Evolutionary conservation across 1,284 basidiomycete genomes (phyloP).

Genomic region (Cryptococcus wingfieldii): DNA sequence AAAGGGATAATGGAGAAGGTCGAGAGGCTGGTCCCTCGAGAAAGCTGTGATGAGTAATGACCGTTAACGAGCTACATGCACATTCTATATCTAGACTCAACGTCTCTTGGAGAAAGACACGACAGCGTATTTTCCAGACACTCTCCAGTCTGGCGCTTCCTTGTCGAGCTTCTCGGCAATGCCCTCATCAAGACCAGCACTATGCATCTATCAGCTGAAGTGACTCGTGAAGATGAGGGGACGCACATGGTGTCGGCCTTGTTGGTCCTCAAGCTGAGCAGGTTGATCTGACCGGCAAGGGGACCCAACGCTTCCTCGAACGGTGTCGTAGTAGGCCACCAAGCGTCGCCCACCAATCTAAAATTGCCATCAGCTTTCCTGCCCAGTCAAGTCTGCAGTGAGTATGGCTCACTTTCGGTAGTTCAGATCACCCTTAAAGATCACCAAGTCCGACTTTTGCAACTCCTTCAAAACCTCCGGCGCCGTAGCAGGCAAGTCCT

Average conservation of each 20-base stretch:
- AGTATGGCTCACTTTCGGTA: constrained; percentile 67
- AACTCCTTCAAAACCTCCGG: constrained; percentile 61
- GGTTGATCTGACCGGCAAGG: constrained; percentile 69
- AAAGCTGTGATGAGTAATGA: background rate
- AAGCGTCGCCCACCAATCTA: constrained; percentile 82
- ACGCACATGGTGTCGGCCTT: constrained; percentile 83
- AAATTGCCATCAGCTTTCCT: background rate
- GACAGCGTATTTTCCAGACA: constrained; percentile 47
- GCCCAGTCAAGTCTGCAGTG: background rate
- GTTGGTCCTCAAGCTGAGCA: constrained; percentile 84
- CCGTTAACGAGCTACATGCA: background rate
- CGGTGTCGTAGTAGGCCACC: constrained; percentile 78
- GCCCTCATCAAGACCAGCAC: constrained; percentile 41
- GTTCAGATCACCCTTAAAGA: constrained; percentile 96
- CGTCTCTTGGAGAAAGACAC: constrained; percentile 31
- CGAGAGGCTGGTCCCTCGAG: background rate
- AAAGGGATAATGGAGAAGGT: background rate
- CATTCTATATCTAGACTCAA: background rate
- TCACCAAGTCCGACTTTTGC: constrained; percentile 67
- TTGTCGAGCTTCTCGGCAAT: constrained; percentile 35
- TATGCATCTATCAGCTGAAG: constrained; percentile 6
- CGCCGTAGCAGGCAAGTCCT: constrained; percentile 65
- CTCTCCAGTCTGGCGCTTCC: constrained; percentile 40
- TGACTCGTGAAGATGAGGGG: background rate
- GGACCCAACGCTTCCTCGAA: constrained; percentile 74